phyloP scores from a whole-genome alignment of 768 basidiomycete genomes.

The Serendipita sp. region DNA sequence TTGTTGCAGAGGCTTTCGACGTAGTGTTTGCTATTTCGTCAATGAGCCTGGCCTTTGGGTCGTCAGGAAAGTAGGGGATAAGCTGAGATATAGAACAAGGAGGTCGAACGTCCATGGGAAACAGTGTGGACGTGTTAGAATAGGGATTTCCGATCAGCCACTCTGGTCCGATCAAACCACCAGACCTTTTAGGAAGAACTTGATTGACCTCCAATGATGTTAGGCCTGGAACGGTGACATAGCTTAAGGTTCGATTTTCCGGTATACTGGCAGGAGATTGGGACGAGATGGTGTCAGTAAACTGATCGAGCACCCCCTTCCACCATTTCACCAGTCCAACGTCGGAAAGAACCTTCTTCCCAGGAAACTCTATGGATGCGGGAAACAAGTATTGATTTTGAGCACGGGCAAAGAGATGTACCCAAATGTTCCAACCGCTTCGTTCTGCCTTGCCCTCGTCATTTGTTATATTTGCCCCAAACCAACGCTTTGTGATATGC shows the following conservation, averaged over 20 bases:
- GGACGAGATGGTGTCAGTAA: neutral
- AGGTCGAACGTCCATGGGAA: slow-evolving; percentile 30
- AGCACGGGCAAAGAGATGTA: slow-evolving; percentile 81
- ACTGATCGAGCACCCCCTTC: slow-evolving; percentile 42
- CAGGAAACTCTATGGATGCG: slow-evolving; percentile 51
- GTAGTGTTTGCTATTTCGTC: slow-evolving; percentile 73
- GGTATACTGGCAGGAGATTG: neutral
- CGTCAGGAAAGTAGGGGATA: slow-evolving; percentile 90
- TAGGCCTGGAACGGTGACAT: slow-evolving; percentile 17
- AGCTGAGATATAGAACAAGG: slow-evolving; percentile 30
- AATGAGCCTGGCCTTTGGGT: slow-evolving; percentile 87
- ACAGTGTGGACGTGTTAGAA: slow-evolving; percentile 21
- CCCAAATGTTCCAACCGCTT: slow-evolving; percentile 35
- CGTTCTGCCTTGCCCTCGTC: neutral
- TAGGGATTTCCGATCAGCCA: slow-evolving; percentile 82
- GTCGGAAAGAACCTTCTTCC: slow-evolving; percentile 65
- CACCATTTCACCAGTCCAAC: slow-evolving; percentile 82
- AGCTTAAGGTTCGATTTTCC: slow-evolving; percentile 32
- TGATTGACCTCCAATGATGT: slow-evolving; percentile 15
- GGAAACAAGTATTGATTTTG: slow-evolving; percentile 91
- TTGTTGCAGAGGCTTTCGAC: slow-evolving; percentile 23
- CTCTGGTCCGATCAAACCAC: slow-evolving; percentile 9
- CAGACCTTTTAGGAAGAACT: slow-evolving; percentile 13
- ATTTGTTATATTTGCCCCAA: neutral
- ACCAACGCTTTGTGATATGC: slow-evolving; percentile 8